These are phyloP conservation scores for Ustanciosporium gigantosporum DNA, from an alignment of 1,284 basidiomycete species.

Conservation along the genomic window DNA sequence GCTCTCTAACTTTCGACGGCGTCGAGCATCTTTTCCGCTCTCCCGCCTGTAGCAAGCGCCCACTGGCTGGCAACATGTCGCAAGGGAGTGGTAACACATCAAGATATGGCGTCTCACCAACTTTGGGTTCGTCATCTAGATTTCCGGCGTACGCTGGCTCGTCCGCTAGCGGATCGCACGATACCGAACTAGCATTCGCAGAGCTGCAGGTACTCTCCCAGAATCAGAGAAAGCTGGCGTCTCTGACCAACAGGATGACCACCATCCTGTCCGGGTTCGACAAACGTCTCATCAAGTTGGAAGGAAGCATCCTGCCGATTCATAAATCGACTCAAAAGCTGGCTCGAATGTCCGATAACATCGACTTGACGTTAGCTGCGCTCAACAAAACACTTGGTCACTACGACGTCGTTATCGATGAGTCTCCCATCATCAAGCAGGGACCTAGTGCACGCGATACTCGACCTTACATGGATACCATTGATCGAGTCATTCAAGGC, in stretches of 20 bases:
- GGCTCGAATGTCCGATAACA: constrained; percentile 50
- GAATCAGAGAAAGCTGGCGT: constrained; percentile 60
- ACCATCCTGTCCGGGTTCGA: constrained; percentile 62
- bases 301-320: constrained; percentile 58
- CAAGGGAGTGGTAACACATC: too few relatives aligned
- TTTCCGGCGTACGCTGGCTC: not conserved
- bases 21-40: too few relatives aligned
- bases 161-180: constrained; percentile 7
- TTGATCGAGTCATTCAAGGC: constrained; percentile 51
- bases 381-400: constrained; percentile 54
- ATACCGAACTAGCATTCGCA: constrained; percentile 55
- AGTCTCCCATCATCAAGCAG: constrained; percentile 54
- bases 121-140: not conserved
- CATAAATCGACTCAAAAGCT: constrained; percentile 57
- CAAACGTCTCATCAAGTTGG: constrained; percentile 59
- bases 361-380: constrained; percentile 47
- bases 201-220: constrained; percentile 62
- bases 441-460: constrained; percentile 51
- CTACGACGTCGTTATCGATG: constrained; percentile 55
- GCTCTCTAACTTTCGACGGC: too few relatives aligned
- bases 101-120: not conserved
- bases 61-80: too few relatives aligned
- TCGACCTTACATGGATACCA: constrained; percentile 54
- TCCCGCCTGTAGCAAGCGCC: too few relatives aligned
- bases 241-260: constrained; percentile 61